Evolutionary conservation across 768 basidiomycete species (phyloP).

Genomic region (Mycena galericulata): DNA sequence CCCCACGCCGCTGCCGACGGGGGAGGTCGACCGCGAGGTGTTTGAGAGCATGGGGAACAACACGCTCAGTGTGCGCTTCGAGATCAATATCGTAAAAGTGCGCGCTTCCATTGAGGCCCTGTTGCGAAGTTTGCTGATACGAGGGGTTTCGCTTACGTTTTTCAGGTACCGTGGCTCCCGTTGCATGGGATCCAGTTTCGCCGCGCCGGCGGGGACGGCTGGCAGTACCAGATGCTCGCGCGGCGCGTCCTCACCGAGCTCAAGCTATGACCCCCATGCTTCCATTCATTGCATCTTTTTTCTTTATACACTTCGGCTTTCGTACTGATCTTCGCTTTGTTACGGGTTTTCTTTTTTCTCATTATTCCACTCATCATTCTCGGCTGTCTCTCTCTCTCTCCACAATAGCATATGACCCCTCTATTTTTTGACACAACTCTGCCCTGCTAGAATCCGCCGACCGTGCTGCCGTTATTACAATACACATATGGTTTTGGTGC

Average conservation of each 20-base stretch:
- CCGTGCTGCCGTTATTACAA: background rate
- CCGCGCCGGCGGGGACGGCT: constrained; percentile 88
- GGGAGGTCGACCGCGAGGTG: constrained; percentile 73
- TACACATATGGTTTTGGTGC: constrained; percentile 6
- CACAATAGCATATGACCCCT: constrained; percentile 18
- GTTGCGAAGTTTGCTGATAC: too few relatives aligned
- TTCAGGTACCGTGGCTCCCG: constrained; percentile 91
- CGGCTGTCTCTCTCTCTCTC: constrained; percentile 2
- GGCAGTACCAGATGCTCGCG: constrained; percentile 98
- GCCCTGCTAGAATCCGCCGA: background rate
- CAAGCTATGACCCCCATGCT: constrained; percentile 68
- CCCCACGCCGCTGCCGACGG: constrained; percentile 69
- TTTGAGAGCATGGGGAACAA: constrained; percentile 83
- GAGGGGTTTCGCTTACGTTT: constrained; percentile 13
- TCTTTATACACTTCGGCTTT: constrained; percentile 1
- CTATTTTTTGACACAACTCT: constrained; percentile 16
- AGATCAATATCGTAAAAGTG: constrained; percentile 98
- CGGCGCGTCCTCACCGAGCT: constrained; percentile 88
- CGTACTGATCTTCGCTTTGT: constrained; percentile 17
- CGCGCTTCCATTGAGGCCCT: too few relatives aligned
- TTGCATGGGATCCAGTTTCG: constrained; percentile 97
- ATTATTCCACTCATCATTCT: constrained; percentile 3
- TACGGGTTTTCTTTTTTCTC: background rate
- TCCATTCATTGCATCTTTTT: constrained; percentile 3
- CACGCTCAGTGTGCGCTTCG: constrained; percentile 91